These are phyloP conservation scores for Thelephora ganbajun DNA, from an alignment of 768 basidiomycete species.

Conservation along the genomic window DNA sequence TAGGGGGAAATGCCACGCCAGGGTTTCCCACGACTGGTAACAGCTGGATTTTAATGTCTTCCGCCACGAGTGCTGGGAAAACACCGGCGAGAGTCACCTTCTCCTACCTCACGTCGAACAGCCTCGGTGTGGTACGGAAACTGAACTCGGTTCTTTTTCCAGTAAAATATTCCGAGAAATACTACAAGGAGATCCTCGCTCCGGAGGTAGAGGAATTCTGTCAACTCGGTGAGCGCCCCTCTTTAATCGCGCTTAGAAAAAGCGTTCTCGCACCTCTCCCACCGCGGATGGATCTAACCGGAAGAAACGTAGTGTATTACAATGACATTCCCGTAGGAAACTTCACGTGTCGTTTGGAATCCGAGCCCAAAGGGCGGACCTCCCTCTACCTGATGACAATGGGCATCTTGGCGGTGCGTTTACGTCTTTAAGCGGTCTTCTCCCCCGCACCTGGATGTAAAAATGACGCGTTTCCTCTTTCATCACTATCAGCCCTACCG, in stretches of 20 bases:
- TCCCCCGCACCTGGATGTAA: neutral
- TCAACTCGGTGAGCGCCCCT: conserved; percentile 58
- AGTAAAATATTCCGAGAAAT: conserved; percentile 78
- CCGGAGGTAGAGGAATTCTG: conserved; percentile 78
- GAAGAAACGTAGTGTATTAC: conserved; percentile 54
- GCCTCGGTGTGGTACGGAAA: conserved; percentile 63
- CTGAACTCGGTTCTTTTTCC: conserved; percentile 75
- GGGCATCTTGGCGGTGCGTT: conserved; percentile 74
- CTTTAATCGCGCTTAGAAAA: too few species aligned
- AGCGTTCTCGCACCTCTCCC: too few species aligned
- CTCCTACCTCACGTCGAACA: conserved; percentile 65
- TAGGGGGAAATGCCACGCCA: too few species aligned
- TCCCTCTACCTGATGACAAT: conserved; percentile 83
- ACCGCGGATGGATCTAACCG: too few species aligned
- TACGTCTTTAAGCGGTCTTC: neutral
- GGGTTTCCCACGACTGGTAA: conserved; percentile 3
- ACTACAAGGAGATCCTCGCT: conserved; percentile 67
- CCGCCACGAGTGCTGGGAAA: conserved; percentile 5
- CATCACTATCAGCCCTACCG: conserved; percentile 58
- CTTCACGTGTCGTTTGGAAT: conserved; percentile 75
- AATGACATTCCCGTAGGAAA: conserved; percentile 88
- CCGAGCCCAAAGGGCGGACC: conserved; percentile 32
- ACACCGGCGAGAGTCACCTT: conserved; percentile 42
- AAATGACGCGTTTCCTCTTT: neutral
- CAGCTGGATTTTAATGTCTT: conserved; percentile 13